Evolutionary conservation across 768 basidiomycete genomes (phyloP).

Genomic region (Amanita pallidorosea): DNA sequence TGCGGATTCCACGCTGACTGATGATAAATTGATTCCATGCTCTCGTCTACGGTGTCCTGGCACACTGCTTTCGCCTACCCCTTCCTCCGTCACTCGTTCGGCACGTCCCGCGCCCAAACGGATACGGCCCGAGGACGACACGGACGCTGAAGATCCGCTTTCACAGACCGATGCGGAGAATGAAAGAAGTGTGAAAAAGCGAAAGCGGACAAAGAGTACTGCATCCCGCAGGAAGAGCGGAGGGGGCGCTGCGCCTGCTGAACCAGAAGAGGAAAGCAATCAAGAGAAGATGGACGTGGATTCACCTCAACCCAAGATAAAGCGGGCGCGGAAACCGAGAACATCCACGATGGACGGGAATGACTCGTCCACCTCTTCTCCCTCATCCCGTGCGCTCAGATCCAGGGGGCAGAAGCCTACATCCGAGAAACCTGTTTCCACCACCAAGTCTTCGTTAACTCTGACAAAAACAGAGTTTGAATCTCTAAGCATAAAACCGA

Average conservation of each 20-base stretch:
- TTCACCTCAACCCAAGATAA: slow-evolving; percentile 3
- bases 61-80: slow-evolving; percentile 12
- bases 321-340: slow-evolving; percentile 1
- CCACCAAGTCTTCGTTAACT: background rate
- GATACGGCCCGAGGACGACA: background rate
- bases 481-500: background rate
- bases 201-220: slow-evolving; percentile 1
- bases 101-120: slow-evolving; percentile 10
- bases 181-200: background rate
- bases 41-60: slow-evolving; percentile 43
- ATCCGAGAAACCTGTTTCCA: background rate
- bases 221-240: background rate
- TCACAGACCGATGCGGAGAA: slow-evolving; percentile 4
- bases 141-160: slow-evolving; percentile 1
- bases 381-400: slow-evolving; percentile 6
- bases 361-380: slow-evolving; percentile 5
- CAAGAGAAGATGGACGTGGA: background rate
- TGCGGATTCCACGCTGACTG: slow-evolving; percentile 53
- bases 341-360: slow-evolving; percentile 3
- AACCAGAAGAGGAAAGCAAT: background rate
- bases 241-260: background rate
- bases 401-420: background rate
- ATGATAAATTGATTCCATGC: slow-evolving; percentile 65
- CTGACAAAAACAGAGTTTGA: background rate
- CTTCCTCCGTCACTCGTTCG: slow-evolving; percentile 8